Percentiles rank a stretch among this genome's conserved stretches.
Conservation (phyloP, 179 eudicot genomes). For the Corrigiola litoralis region DNA sequence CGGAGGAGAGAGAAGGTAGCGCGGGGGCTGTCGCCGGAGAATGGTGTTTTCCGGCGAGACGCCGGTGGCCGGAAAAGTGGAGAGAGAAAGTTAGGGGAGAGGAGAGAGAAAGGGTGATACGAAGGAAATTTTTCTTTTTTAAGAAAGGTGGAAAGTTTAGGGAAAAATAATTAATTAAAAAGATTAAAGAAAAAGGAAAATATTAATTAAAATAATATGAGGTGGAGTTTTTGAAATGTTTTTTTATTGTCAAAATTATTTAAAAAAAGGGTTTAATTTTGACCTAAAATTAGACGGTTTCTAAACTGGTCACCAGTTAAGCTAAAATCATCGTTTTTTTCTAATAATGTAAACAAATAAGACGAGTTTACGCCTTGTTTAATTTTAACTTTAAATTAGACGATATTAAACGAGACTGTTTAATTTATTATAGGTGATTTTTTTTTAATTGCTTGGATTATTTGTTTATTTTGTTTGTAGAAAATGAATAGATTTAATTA, state of each 20-base stretch:
- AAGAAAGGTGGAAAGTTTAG: not conserved
- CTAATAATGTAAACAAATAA: too few relatives aligned
- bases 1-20: slow-evolving; percentile 6
- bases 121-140: slow-evolving; percentile 3
- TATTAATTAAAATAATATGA: not conserved
- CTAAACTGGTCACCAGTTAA: too few relatives aligned
- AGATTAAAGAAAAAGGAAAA: not conserved
- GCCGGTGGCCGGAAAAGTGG: slow-evolving; percentile 14
- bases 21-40: not conserved
- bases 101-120: slow-evolving; percentile 7
- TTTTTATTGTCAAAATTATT: too few relatives aligned
- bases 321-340: too few relatives aligned
- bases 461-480: not conserved
- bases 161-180: not conserved
- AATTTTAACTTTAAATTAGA: too few relatives aligned
- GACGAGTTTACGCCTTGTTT: too few relatives aligned
- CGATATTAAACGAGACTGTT: too few relatives aligned
- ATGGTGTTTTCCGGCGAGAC: not conserved
- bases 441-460: too few relatives aligned
- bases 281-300: too few relatives aligned
- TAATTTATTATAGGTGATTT: too few relatives aligned
- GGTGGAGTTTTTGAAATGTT: slow-evolving; percentile 3
- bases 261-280: too few relatives aligned
- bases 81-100: not conserved
- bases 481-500: not conserved